phyloP scores from a whole-genome alignment of 2,329 filamentous ascomycete genomes.

The Periconia macrospinosa region DNA sequence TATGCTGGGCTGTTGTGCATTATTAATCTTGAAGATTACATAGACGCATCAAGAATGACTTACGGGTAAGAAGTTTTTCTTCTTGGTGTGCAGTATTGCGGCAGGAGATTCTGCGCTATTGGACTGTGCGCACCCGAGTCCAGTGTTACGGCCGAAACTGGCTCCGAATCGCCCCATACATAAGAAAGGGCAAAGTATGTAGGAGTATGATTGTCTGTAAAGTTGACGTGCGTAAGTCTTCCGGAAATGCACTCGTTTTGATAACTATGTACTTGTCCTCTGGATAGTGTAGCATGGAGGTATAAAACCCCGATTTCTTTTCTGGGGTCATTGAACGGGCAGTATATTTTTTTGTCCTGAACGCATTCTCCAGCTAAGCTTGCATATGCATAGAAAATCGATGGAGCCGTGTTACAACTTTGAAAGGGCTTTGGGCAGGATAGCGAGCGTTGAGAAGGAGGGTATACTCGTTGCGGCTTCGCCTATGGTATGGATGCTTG shows the following conservation, averaged over 20 bases:
- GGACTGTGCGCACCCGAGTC: not conserved
- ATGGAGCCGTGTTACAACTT: too few relatives aligned
- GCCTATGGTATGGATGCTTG: too few relatives aligned
- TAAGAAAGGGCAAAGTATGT: slow-evolving; percentile 1
- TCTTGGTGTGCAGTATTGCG: not conserved
- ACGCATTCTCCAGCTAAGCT: too few relatives aligned
- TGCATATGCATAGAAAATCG: too few relatives aligned
- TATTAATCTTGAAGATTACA: not conserved
- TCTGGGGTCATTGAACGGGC: not conserved
- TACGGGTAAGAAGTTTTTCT: not conserved
- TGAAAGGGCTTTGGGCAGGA: too few relatives aligned
- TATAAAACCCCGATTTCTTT: not conserved
- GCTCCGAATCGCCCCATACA: slow-evolving; percentile 1
- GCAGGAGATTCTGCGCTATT: not conserved
- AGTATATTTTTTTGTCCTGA: too few relatives aligned
- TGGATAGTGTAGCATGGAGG: not conserved
- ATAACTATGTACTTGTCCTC: not conserved
- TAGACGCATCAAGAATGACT: not conserved
- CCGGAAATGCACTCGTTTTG: not conserved
- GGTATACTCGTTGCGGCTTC: too few relatives aligned
- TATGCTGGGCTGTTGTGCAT: not conserved
- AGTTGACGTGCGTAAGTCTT: not conserved
- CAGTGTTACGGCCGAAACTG: not conserved
- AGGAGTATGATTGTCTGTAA: not conserved
- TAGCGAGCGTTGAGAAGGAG: too few relatives aligned